Evolutionary conservation across 163 green algal species (phyloP).

Genomic region (Scenedesmus sp.): DNA sequence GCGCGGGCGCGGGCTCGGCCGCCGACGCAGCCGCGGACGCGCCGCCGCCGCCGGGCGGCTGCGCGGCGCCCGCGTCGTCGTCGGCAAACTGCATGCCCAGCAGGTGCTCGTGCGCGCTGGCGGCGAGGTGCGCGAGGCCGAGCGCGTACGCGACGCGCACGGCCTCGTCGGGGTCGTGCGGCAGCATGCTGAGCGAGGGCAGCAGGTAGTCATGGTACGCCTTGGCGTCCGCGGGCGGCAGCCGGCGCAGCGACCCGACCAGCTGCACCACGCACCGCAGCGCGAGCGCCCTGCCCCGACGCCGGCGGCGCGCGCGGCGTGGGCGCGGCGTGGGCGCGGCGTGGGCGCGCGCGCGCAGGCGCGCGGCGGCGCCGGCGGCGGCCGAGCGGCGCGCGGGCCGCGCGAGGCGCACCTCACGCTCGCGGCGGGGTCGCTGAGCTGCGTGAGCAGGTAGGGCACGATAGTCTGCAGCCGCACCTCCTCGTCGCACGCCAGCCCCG

Average conservation of each 20-base stretch:
- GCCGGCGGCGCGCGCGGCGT: too few species aligned
- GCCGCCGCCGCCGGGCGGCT: not conserved
- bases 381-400: too few species aligned
- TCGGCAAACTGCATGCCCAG: conserved; percentile 60
- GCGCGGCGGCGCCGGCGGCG: too few species aligned
- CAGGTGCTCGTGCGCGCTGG: conserved; percentile 78
- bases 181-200: conserved; percentile 86
- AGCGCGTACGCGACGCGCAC: conserved; percentile 82
- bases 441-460: conserved; percentile 86
- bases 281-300: conserved; percentile 54
- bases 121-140: conserved; percentile 71
- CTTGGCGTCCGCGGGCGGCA: conserved; percentile 33
- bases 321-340: too few species aligned
- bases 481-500: conserved; percentile 75
- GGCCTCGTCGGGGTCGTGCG: conserved; percentile 81
- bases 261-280: conserved; percentile 67
- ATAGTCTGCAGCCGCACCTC: conserved; percentile 81
- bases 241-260: conserved; percentile 46
- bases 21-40: not conserved
- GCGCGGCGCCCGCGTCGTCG: not conserved
- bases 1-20: not conserved
- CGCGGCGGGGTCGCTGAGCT: conserved; percentile 51
- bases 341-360: too few species aligned
- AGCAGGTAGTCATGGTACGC: conserved; percentile 96
- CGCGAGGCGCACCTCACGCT: conserved; percentile 37